Conservation (phyloP, 1,139 yeast species). For the Geotrichum reessii region DNA sequence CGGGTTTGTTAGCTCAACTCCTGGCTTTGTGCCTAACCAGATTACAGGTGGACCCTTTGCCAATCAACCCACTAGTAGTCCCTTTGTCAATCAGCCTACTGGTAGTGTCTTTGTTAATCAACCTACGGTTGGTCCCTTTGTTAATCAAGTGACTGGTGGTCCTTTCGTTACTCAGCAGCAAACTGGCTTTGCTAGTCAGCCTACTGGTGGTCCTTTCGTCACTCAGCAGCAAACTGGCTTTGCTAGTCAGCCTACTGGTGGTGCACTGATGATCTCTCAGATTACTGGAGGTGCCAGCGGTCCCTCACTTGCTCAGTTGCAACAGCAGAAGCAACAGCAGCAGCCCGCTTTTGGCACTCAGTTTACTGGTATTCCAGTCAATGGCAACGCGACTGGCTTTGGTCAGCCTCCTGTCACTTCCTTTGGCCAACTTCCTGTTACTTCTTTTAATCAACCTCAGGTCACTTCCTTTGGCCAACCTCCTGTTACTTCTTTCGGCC, state of each 20-base stretch:
- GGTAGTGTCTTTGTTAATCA: conserved; percentile 2
- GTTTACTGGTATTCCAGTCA: conserved; percentile 2
- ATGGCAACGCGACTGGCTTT: not conserved
- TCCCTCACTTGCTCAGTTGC: conserved; percentile 13
- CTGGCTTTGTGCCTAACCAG: conserved; percentile 8
- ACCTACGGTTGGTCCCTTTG: conserved; percentile 7
- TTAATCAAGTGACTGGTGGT: conserved; percentile 5
- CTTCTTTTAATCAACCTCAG: conserved; percentile 1
- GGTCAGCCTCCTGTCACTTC: conserved; percentile 4
- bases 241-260: conserved; percentile 11
- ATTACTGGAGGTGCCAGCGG: conserved; percentile 16
- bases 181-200: conserved; percentile 12
- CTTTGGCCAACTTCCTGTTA: conserved; percentile 5
- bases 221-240: conserved; percentile 11
- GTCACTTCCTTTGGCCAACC: conserved; percentile 10
- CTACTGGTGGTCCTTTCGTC: conserved; percentile 13
- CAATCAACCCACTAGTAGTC: conserved; percentile 5
- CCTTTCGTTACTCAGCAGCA: not conserved
- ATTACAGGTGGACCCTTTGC: conserved; percentile 2
- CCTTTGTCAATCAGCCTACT: conserved; percentile 10
- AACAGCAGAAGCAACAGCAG: conserved; percentile 17
- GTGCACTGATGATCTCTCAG: conserved; percentile 11
- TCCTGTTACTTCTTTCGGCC: not conserved
- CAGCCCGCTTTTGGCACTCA: conserved; percentile 17
- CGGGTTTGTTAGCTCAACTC: conserved; percentile 2